Evolutionary conservation across 345 rosid species (phyloP).

Genomic region (Streptanthus diversifolius): DNA sequence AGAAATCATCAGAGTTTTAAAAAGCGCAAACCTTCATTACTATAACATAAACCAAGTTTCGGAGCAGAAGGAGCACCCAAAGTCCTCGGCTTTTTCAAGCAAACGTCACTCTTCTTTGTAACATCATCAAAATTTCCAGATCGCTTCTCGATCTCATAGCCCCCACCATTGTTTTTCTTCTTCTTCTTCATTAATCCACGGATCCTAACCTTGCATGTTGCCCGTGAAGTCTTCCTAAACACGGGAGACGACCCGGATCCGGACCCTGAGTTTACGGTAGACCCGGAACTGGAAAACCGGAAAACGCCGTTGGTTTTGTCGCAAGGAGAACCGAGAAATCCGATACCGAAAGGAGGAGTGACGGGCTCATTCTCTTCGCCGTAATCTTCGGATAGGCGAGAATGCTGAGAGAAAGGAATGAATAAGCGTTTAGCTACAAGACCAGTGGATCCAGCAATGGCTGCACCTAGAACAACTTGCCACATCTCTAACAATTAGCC

Average conservation of each 20-base stretch:
- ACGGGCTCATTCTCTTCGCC: background rate
- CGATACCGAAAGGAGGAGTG: slow-evolving; percentile 14
- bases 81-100: slow-evolving; percentile 63
- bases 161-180: background rate
- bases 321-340: slow-evolving; percentile 30
- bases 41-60: slow-evolving; percentile 40
- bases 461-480: slow-evolving; percentile 72
- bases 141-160: slow-evolving; percentile 31
- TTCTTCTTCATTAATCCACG: slow-evolving; percentile 25
- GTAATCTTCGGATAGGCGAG: background rate
- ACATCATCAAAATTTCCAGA: slow-evolving; percentile 33
- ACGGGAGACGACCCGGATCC: slow-evolving; percentile 15
- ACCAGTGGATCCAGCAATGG: slow-evolving; percentile 69
- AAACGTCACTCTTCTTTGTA: slow-evolving; percentile 39
- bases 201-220: slow-evolving; percentile 28
- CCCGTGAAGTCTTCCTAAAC: slow-evolving; percentile 34
- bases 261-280: slow-evolving; percentile 22
- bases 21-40: slow-evolving; percentile 43
- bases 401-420: slow-evolving; percentile 27
- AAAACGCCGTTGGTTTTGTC: slow-evolving; percentile 49
- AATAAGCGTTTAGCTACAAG: slow-evolving; percentile 57
- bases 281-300: slow-evolving; percentile 68
- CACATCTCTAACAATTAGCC: slow-evolving; percentile 44
- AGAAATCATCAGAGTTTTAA: background rate
- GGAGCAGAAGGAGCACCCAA: slow-evolving; percentile 28